Base-by-base conservation (phyloP, 352 stramenopile genomes). In the Phytophthora megakarya region DNA sequence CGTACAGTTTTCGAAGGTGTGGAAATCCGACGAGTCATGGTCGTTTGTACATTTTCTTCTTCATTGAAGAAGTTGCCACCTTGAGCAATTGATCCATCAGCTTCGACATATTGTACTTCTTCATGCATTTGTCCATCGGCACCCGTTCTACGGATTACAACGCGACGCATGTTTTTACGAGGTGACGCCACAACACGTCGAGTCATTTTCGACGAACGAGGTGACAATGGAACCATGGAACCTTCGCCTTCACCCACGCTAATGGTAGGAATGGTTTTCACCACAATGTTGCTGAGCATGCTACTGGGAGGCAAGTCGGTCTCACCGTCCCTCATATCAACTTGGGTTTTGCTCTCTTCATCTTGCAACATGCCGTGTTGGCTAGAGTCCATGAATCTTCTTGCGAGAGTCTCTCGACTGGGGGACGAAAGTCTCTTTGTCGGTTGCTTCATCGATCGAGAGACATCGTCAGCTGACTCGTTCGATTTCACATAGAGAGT, bases 371-470 rank as follows among this genome's bases (percentile, higher is more conserved):
- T 63, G 7, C 56, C 63, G 49, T 72, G 48, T 16, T 48, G 25
- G 1, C 37, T 57, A 3, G 51, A 47, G 18, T 60, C 44, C 26
- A 72, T 44, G 1, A 75, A 35, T 18, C 54, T 46, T 39, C 70
- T 44, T 2, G 61, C 57, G 0, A 78, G 70, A 12, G 63, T 62
- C 26, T 63, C 61, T 3, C 70, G 66, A 73, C 66, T 78, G 1
- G 66, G 53, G 47, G 57, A 75, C 39, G 70, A 75, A 21, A 78
- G 44, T 35, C 56, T 57, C 62, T 78, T 78, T 19, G 66, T 78
- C 15, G 51, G 57, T 28, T 75, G 67, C 12, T 75, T 75, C 25
- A 37, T 40, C 9, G 51, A 46, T 9, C 55, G 45, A 11, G 44
- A 53, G 5, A 59, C 61, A 18, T 50, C n/a, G n/a, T n/a, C n/a